Percentiles rank a stretch among this genome's conserved stretches.
These are phyloP conservation scores for Termitomyces sp. DNA, from an alignment of 768 basidiomycete genomes.

Conservation along the genomic window DNA sequence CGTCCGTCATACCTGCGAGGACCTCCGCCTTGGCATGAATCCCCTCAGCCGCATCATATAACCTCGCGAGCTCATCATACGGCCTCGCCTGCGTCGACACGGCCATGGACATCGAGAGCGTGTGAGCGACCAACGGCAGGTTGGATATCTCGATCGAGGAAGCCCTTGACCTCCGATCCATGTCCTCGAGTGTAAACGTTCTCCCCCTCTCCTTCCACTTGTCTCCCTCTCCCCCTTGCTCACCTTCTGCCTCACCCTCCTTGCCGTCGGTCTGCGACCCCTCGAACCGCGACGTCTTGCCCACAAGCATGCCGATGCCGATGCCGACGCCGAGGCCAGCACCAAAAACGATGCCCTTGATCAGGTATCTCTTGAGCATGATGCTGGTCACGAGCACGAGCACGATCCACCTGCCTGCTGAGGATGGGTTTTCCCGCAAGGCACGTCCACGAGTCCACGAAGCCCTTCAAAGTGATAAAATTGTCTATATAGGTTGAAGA, in stretches of 20 bases:
- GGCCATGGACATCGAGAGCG: background rate
- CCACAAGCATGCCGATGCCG: slow-evolving; percentile 16
- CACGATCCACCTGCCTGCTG: slow-evolving; percentile 94
- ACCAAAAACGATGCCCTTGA: slow-evolving; percentile 77
- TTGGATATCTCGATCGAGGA: background rate
- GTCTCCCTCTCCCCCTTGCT: too few relatives aligned
- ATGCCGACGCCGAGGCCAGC: slow-evolving; percentile 21
- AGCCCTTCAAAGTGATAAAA: too few relatives aligned
- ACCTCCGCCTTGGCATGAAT: slow-evolving; percentile 35
- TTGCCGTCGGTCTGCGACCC: slow-evolving; percentile 3
- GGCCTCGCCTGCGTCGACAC: slow-evolving; percentile 30
- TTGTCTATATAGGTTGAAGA: too few relatives aligned
- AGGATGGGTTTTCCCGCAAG: slow-evolving; percentile 93
- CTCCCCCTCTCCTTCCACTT: slow-evolving; percentile 2
- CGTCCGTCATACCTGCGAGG: slow-evolving; percentile 70
- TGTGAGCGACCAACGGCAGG: background rate
- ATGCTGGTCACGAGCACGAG: slow-evolving; percentile 80
- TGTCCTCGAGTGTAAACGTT: slow-evolving; percentile 50
- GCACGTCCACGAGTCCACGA: slow-evolving; percentile 86
- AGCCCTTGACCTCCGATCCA: slow-evolving; percentile 44
- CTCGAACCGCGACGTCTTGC: slow-evolving; percentile 12
- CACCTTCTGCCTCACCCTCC: background rate
- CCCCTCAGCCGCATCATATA: slow-evolving; percentile 71
- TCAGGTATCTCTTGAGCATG: slow-evolving; percentile 85
- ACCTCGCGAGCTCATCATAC: slow-evolving; percentile 70